Conservation (phyloP, 768 basidiomycete species). For the Tylopilus sp. region DNA sequence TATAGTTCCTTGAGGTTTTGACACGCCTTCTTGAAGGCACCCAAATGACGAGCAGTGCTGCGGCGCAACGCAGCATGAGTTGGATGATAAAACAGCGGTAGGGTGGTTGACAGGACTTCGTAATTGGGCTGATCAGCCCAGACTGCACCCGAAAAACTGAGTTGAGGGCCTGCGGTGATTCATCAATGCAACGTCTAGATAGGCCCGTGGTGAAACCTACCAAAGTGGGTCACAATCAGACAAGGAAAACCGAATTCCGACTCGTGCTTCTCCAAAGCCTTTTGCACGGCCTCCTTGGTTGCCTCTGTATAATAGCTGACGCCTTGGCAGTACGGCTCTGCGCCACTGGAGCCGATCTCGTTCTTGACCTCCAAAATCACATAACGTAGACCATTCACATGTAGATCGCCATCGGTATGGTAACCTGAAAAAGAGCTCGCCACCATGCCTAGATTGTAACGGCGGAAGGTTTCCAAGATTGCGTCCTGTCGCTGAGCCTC, state of each 20-base stretch:
- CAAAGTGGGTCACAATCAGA: background rate
- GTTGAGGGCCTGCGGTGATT: background rate
- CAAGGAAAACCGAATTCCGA: background rate
- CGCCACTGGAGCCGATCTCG: too few species aligned
- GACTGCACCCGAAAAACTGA: background rate
- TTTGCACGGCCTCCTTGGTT: background rate
- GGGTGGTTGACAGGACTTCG: background rate
- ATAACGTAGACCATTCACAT: too few species aligned
- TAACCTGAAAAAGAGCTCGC: too few species aligned
- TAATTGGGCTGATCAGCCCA: too few species aligned
- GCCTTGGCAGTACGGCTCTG: too few species aligned
- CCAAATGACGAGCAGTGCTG: background rate
- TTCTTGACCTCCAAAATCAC: too few species aligned
- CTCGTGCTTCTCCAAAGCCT: background rate
- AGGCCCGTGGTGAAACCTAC: background rate
- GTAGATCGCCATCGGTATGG: too few species aligned
- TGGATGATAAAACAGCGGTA: background rate
- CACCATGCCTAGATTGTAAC: too few species aligned
- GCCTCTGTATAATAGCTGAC: too few species aligned
- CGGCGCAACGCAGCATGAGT: background rate
- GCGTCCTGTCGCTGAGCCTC: too few species aligned
- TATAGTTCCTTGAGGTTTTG: background rate
- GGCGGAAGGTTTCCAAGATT: too few species aligned
- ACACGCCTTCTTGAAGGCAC: background rate
- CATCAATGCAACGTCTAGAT: background rate